Base-by-base conservation (phyloP, 2,329 filamentous ascomycete genomes). In the Talaromyces sp. region DNA sequence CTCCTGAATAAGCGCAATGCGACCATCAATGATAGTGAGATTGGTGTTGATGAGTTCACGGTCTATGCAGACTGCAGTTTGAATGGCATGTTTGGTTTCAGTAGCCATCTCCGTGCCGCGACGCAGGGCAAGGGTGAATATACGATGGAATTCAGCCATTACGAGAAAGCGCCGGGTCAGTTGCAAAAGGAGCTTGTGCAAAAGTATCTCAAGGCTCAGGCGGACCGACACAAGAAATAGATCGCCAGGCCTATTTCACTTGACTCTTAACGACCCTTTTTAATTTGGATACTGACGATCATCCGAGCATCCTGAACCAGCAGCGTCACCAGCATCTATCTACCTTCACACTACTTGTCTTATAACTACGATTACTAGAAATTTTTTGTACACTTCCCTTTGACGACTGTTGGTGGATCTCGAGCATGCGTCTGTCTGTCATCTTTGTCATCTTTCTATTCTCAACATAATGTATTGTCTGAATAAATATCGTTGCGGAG, bases 121-220 rank as follows among this genome's bases (percentile, higher is more conserved):
- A 98, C 93, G 2, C 95, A 99, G 82, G 95, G 95, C 68, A 99
- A 99, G 85, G 95, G 95, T 73, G 95, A 99, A 82, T 99, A 97
- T 76, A 90, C 87, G 73, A 98, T 99, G 95, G 95, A 99, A 81
- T 99, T 99, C 75, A 95, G 91, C 79, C 95, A 98, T 82, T 99
- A 99, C 74, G 88, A 91, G 61, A 85, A 92, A 60, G 92, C 95
- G 66, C 90, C 93, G 58, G 87, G 88, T 72, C 93, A 98, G 76
- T 78, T 98, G 78, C 95, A 99, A 90, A 90, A 86, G 78, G 89
- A 91, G 75, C 78, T 91, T 59, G 81, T 91, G 49, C 83, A 86
- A 27, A 89, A 89, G 78, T 84, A 89, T 73, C 82, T 89, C 73
- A 90, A 90, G 81, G 84, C 84, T 68, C 83, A 87, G 77, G 85